A percentile compares a stretch with the other conserved stretches of the same genome.
These are phyloP conservation scores for Solanum aculeatissimum DNA, from an alignment of 305 asterid genomes.

Conservation along the genomic window DNA sequence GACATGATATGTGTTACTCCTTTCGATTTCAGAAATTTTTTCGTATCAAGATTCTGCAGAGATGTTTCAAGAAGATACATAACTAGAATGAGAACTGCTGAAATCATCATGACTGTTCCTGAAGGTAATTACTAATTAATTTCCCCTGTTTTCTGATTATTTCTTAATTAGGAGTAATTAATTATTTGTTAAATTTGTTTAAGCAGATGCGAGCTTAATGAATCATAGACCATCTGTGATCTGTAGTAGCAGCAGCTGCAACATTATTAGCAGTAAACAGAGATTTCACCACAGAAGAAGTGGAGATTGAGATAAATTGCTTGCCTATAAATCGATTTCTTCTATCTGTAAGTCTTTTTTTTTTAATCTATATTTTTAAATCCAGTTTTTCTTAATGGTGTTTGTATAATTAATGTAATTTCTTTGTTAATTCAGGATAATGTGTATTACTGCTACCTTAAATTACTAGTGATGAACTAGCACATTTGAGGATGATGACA, in stretches of 20 bases:
- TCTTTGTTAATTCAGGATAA: conserved; percentile 31
- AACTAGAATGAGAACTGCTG: not conserved
- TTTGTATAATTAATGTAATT: not conserved
- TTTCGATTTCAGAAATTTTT: conserved; percentile 28
- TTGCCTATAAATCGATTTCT: conserved; percentile 16
- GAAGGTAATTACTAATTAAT: not conserved
- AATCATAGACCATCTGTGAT: conserved; percentile 38
- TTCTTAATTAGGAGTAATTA: not conserved
- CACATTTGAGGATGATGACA: not conserved
- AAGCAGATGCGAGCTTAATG: conserved; percentile 42
- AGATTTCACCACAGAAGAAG: conserved; percentile 19
- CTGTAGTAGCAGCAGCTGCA: conserved; percentile 64
- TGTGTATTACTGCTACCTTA: conserved; percentile 32
- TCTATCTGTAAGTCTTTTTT: conserved; percentile 26
- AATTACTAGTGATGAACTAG: not conserved
- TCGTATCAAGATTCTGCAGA: conserved; percentile 22
- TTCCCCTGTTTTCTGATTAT: not conserved
- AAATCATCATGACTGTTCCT: not conserved
- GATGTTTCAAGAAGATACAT: not conserved
- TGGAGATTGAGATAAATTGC: conserved; percentile 23
- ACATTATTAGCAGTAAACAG: conserved; percentile 45
- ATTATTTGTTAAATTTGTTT: not conserved
- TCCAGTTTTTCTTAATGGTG: not conserved
- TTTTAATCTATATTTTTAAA: too few relatives aligned
- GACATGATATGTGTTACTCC: conserved; percentile 42